Base-by-base conservation (phyloP, 2,329 filamentous ascomycete species). In the Fusarium kyushuense region DNA sequence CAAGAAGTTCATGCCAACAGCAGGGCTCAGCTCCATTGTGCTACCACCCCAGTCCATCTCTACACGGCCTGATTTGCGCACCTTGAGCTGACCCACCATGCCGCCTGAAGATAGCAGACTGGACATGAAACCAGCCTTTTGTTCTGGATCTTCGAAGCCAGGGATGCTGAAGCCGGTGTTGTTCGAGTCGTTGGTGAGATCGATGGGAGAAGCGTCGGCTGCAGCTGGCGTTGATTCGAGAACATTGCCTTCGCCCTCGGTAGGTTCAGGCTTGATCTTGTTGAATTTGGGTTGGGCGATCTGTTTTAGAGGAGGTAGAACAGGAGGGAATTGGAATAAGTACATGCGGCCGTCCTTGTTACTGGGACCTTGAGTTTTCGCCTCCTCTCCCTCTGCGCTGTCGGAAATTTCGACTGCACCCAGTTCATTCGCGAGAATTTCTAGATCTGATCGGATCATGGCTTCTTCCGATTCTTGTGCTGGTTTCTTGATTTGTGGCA, bases 11-110 rank as follows among this genome's bases (percentile, higher is more conserved):
- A 84, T 83, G 53, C 83, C 84, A 14, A 84, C 81, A 21, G 84
- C 86, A 5, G 81, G 79, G 35, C 79, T 79, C 65, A 90, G 78
- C 70, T 85, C 82, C 57, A 89, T 80, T 35, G 78, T 81, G 63
- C 82, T 83, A 27, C 88, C 87, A 49, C 88, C 88, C 87, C 87
- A 90, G 76, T 85, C 84, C 32, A 90, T 78, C 76, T 89, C 86
- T 4, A 88, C 84, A 61, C 84, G 86, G 64, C 88, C 88, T 11
- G 87, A 90, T 74, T 86, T 84, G 62, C 87, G 85, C 43, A 90
- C 85, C 56, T 86, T 82, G 52, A 90, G 80, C 71, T 85, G 85
- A 40, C 88, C 88, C 49, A 90, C 80, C 73, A 83, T 84, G n/a
- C 88, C 88, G 58, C 86, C 85, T 54, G 85, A 81, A 17, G 80